Conservation (phyloP, 805 yeast species). For the Yamadazyma akitaensis region DNA sequence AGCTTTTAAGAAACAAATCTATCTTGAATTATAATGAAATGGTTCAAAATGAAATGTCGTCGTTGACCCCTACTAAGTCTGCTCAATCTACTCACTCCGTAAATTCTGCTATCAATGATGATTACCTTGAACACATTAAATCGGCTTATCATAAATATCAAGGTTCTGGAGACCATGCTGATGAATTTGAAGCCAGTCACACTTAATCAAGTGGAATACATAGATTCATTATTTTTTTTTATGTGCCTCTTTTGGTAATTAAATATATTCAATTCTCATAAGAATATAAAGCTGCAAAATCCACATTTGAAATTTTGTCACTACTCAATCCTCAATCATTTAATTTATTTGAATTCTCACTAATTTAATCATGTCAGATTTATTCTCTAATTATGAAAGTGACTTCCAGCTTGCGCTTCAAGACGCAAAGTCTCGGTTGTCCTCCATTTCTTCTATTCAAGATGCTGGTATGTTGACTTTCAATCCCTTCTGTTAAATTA, state of each 20-base stretch:
- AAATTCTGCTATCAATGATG: slow-evolving; percentile 26
- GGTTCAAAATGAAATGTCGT: slow-evolving; percentile 15
- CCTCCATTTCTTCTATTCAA: slow-evolving; percentile 29
- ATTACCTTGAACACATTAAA: slow-evolving; percentile 33
- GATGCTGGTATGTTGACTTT: slow-evolving; percentile 13
- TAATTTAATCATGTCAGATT: slow-evolving; percentile 11
- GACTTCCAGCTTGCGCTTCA: slow-evolving; percentile 69
- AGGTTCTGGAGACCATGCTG: slow-evolving; percentile 38
- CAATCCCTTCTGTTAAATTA: neutral
- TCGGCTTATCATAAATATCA: slow-evolving; percentile 36
- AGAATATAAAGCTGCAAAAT: neutral
- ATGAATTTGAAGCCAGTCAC: slow-evolving; percentile 55
- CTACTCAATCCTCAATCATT: neutral
- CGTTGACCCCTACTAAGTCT: slow-evolving; percentile 19
- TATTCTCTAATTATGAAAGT: slow-evolving; percentile 62
- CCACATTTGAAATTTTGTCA: neutral
- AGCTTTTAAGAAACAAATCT: slow-evolving; percentile 13
- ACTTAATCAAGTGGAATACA: no score
- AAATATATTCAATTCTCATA: neutral
- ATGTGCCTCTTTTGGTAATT: slow-evolving; percentile 1
- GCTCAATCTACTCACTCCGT: slow-evolving; percentile 23
- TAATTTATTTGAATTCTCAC: neutral
- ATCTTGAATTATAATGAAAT: slow-evolving; percentile 15
- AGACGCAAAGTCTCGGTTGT: slow-evolving; percentile 66
- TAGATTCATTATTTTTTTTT: no score